phyloP scores from a whole-genome alignment of 106 monocot genomes.

The Xerophyta viscosa region DNA sequence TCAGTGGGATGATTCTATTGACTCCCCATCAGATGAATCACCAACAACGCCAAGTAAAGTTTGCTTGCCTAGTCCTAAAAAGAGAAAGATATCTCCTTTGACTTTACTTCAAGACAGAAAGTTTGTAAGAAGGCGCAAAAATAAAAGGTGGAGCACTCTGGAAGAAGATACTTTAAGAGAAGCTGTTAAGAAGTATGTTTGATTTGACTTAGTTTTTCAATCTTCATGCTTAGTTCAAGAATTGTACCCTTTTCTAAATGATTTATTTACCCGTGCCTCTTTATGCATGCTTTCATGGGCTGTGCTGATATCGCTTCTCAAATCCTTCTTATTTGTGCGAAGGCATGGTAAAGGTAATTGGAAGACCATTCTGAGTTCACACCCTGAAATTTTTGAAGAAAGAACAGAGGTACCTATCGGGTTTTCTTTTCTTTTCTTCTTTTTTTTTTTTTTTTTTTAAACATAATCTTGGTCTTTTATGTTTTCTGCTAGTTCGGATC shows the following conservation, averaged over 20 bases:
- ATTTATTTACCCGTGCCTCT: background rate
- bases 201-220: background rate
- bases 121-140: conserved; percentile 19
- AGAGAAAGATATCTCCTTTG: conserved; percentile 20
- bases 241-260: background rate
- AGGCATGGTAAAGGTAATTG: conserved; percentile 40
- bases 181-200: conserved; percentile 37
- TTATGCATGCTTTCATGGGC: too few relatives aligned
- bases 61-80: conserved; percentile 9
- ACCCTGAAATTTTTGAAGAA: conserved; percentile 17
- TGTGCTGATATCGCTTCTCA: background rate
- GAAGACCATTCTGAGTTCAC: conserved; percentile 24
- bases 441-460: background rate
- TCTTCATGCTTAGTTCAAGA: background rate
- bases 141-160: conserved; percentile 30
- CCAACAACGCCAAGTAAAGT: conserved; percentile 8
- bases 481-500: too few relatives aligned
- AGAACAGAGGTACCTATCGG: conserved; percentile 31
- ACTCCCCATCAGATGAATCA: conserved; percentile 11
- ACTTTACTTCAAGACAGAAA: background rate
- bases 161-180: conserved; percentile 48
- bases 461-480: background rate
- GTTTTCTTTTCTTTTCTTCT: background rate
- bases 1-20: conserved; percentile 30
- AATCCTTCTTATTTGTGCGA: background rate